A percentile compares a stretch with the other conserved stretches of the same genome.
Conservation (phyloP, 2,329 filamentous ascomycete species). For the Cytospora piceicola region DNA sequence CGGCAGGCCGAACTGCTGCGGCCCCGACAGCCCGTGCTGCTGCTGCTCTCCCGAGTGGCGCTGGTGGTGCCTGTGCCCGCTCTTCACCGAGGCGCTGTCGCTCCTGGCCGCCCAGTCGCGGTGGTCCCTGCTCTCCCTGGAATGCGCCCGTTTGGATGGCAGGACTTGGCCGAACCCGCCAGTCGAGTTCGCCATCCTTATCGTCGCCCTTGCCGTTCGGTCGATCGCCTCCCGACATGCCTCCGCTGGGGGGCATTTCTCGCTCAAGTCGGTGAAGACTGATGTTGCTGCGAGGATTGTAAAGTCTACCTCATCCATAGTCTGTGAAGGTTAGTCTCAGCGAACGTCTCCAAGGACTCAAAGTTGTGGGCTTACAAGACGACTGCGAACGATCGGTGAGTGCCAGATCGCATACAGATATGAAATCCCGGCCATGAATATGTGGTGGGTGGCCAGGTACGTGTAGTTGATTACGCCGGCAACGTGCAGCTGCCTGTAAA, state of each 20-base stretch:
- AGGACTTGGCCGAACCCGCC: constrained; percentile 71
- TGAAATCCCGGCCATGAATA: constrained; percentile 96
- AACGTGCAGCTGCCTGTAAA: constrained; percentile 88
- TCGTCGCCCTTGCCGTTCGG: constrained; percentile 90
- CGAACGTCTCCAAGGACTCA: background rate
- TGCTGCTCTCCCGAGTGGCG: constrained; percentile 30
- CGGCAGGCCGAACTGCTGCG: constrained; percentile 21
- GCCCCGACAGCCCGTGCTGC: constrained; percentile 2
- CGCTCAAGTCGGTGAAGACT: constrained; percentile 86
- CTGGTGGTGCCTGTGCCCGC: constrained; percentile 32
- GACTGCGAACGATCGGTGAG: constrained; percentile 82
- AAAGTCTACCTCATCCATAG: constrained; percentile 96
- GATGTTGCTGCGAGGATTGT: constrained; percentile 92
- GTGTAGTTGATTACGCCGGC: constrained; percentile 93
- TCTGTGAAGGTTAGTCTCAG: constrained; percentile 50
- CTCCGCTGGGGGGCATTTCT: constrained; percentile 93
- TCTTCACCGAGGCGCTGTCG: constrained; percentile 35
- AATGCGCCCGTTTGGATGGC: constrained; percentile 23
- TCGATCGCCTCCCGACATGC: constrained; percentile 94
- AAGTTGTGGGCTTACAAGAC: constrained; percentile 66
- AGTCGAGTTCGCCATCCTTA: constrained; percentile 90
- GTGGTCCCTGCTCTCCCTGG: constrained; percentile 32
- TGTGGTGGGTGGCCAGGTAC: constrained; percentile 90
- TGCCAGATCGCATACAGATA: constrained; percentile 99
- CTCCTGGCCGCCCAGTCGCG: constrained; percentile 40